A percentile compares a stretch with the other conserved stretches of the same genome.
Conservation (phyloP, 495 filamentous ascomycete genomes). For the Lasiosphaeria ovina region DNA sequence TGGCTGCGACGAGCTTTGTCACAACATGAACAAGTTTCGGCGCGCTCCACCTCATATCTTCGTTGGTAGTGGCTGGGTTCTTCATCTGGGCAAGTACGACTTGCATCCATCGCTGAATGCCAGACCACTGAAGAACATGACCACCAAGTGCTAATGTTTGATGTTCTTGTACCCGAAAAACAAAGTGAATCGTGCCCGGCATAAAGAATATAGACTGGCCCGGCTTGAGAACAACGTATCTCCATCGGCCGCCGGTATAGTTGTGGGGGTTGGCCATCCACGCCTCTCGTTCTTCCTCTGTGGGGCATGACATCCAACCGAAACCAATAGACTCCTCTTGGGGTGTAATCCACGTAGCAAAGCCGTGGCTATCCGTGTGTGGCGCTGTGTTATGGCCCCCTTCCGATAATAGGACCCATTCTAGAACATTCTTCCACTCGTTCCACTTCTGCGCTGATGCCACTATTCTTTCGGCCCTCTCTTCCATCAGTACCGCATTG, state of each 20-base stretch:
- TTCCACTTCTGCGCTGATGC: conserved; percentile 9
- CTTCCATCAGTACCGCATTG: conserved; percentile 3
- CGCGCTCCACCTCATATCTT: too few species aligned
- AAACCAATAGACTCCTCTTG: conserved; percentile 33
- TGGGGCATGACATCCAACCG: conserved; percentile 30
- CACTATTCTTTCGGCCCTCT: conserved; percentile 13
- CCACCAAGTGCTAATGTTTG: conserved; percentile 24
- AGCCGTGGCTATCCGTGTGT: conserved; percentile 20
- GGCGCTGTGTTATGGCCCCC: conserved; percentile 20
- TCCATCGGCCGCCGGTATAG: conserved; percentile 30
- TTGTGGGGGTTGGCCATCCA: conserved; percentile 23
- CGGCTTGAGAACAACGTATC: conserved; percentile 28
- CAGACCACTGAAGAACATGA: conserved; percentile 27
- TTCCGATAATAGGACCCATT: conserved; percentile 20
- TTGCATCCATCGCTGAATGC: conserved; percentile 19
- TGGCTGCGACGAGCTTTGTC: too few species aligned
- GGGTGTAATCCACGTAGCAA: conserved; percentile 12
- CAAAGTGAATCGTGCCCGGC: conserved; percentile 35
- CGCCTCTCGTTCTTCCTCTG: conserved; percentile 18
- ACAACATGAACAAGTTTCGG: too few species aligned
- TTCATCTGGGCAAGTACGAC: conserved; percentile 18
- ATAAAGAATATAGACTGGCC: conserved; percentile 34
- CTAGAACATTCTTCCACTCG: conserved; percentile 14
- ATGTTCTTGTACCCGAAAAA: conserved; percentile 25
- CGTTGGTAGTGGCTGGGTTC: conserved; percentile 21